A percentile compares a stretch with the other conserved stretches of the same genome.
Conservation (phyloP, 139 green algal genomes). For the Pedinophyceae sp. region DNA sequence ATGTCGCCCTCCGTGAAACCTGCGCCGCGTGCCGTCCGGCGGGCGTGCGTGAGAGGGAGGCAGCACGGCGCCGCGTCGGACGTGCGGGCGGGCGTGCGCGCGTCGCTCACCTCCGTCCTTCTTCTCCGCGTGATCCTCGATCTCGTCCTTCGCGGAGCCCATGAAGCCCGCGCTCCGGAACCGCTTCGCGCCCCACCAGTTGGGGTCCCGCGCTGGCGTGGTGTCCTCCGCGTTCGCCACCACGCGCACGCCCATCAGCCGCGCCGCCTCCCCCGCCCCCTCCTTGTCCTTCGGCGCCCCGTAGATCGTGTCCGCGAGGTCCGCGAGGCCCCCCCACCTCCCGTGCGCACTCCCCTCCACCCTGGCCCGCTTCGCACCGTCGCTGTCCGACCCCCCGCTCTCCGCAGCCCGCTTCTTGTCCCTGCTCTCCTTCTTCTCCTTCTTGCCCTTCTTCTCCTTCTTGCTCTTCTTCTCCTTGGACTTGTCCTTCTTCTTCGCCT, state of each 20-base stretch:
- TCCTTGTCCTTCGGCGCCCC: no score
- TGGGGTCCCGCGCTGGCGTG: not conserved
- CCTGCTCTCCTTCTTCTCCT: no score
- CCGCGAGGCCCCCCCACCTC: no score
- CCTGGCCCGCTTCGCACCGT: no score
- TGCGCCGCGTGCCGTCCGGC: constrained; percentile 5
- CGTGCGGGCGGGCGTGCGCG: no score
- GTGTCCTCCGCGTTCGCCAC: not conserved
- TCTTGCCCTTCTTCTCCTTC: constrained; percentile 5
- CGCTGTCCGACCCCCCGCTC: no score
- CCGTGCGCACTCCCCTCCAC: no score
- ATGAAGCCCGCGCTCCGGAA: constrained; percentile 33
- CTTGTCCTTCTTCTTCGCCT: not conserved
- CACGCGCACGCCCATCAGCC: no score
- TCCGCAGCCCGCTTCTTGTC: not conserved
- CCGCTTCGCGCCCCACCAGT: constrained; percentile 55
- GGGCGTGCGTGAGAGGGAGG: not conserved
- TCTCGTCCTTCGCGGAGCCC: not conserved
- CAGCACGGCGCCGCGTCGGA: no score
- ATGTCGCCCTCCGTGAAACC: constrained; percentile 54
- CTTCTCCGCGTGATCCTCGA: not conserved
- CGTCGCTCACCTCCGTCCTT: not conserved
- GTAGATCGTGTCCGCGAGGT: no score
- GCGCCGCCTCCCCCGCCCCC: no score
- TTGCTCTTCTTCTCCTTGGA: constrained; percentile 1